Evolutionary conservation across 257 asterid species (phyloP), one percentile per base, ranked within the genome.

Genomic region (Ballota nigra): DNA sequence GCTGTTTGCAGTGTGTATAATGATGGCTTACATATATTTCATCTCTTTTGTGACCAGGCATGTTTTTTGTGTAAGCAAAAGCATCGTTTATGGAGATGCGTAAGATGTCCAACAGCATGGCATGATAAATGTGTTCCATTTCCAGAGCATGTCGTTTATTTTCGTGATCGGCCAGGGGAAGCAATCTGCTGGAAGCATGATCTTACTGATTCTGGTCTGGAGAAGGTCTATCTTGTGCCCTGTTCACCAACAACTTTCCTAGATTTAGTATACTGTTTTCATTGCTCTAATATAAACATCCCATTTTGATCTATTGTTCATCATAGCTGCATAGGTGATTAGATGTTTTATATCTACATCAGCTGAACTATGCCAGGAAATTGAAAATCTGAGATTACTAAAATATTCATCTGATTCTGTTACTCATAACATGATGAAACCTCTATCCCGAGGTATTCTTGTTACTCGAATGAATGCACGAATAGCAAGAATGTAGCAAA

Each of bases 131-230:
- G 98, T 74, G 88, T 85, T 23, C 89, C 98, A 75, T 93, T 91
- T 77, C 88, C 88, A 3, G 95, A 91, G 80, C 75, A 87, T 60
- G 95, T 89, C 73, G 36, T 91, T 53, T 77, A 72, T 71, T 58
- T 86, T 52, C 85, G 78, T 76, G 81, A 81, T 80, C 85, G 81
- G 53, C 91, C 94, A 38, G 91, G 93, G 45, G 89, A 84, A 84
- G 89, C 79, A 55, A 82, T 93, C 77, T 93, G 98, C 78, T 93
- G 98, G 98, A 87, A 78, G 80, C 98, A 93, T 16, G 55, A 47
- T 47, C 55, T 47, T 23, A 41, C 81, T 51, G 92, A 93, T 77
- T 86, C 88, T 86, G 90, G 41, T 70, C 66, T 72, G 72, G 87
- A 87, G 79, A 78, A 89, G 97, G 97, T 90, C 79, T 53, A 66